Evolutionary conservation across 257 asterid species (phyloP).

Genomic region (Solanum appendiculatum): DNA sequence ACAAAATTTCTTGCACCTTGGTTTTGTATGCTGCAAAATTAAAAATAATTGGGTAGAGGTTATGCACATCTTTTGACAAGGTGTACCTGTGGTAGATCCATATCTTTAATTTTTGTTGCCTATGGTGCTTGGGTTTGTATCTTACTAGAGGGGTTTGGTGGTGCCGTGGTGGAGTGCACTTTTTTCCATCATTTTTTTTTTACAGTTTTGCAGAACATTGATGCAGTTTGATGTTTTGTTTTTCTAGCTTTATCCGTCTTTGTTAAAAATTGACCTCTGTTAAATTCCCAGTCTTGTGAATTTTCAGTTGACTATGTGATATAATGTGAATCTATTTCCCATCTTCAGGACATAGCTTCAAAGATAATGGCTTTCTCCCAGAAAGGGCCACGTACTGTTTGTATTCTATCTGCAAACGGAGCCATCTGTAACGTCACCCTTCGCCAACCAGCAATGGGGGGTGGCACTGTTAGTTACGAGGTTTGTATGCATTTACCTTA

Average conservation of each 20-base stretch:
- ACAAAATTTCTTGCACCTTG: background rate
- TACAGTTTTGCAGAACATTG: background rate
- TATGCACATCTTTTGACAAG: background rate
- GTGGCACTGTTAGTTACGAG: constrained; percentile 82
- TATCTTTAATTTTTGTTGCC: background rate
- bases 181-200: background rate
- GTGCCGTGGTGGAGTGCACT: no score
- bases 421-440: constrained; percentile 80
- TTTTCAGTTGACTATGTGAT: background rate
- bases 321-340: background rate
- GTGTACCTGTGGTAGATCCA: background rate
- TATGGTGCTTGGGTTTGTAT: background rate
- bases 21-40: background rate
- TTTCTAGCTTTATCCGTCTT: background rate
- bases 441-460: constrained; percentile 71
- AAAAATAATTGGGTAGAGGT: background rate
- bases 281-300: background rate
- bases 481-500: constrained; percentile 24
- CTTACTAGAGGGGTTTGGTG: background rate
- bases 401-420: constrained; percentile 89
- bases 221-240: background rate
- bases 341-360: constrained; percentile 69
- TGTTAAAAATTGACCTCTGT: background rate
- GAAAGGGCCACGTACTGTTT: constrained; percentile 92
- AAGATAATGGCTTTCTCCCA: constrained; percentile 78